Evolutionary conservation across 2,329 filamentous ascomycete genomes (phyloP).

Genomic region (Trichoderma koningii): DNA sequence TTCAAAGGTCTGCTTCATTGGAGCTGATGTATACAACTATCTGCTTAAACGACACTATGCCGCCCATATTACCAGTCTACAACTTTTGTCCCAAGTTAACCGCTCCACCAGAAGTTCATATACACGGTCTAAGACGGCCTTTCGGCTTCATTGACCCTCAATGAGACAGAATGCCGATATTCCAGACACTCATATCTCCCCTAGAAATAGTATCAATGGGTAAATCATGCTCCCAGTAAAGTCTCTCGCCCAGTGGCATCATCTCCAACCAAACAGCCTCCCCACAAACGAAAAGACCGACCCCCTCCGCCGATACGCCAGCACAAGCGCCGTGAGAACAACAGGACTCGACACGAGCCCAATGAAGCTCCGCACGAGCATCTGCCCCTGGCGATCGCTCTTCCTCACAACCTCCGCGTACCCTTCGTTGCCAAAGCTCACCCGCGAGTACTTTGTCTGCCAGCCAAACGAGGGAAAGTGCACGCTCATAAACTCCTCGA

Average conservation of each 20-base stretch:
- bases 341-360: slow-evolving; percentile 41
- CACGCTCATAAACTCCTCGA: slow-evolving; percentile 81
- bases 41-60: slow-evolving; percentile 7
- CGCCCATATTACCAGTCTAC: slow-evolving; percentile 12
- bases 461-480: slow-evolving; percentile 78
- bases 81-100: background rate
- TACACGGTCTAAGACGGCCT: background rate
- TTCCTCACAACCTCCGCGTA: slow-evolving; percentile 79
- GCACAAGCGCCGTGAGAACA: slow-evolving; percentile 32
- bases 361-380: slow-evolving; percentile 54
- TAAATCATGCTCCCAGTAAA: background rate
- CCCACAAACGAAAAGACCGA: slow-evolving; percentile 28
- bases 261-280: slow-evolving; percentile 18
- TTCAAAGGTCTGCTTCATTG: background rate
- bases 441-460: slow-evolving; percentile 87
- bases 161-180: background rate
- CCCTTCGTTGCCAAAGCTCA: slow-evolving; percentile 90
- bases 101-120: background rate
- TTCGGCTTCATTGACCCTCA: background rate
- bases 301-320: slow-evolving; percentile 36
- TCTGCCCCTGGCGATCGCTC: slow-evolving; percentile 67
- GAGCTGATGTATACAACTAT: background rate
- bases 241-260: background rate
- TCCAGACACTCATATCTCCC: background rate
- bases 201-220: background rate